These are phyloP conservation scores for Akanthomyces muscarius DNA, from an alignment of 2,329 filamentous ascomycete species.

Conservation along the genomic window DNA sequence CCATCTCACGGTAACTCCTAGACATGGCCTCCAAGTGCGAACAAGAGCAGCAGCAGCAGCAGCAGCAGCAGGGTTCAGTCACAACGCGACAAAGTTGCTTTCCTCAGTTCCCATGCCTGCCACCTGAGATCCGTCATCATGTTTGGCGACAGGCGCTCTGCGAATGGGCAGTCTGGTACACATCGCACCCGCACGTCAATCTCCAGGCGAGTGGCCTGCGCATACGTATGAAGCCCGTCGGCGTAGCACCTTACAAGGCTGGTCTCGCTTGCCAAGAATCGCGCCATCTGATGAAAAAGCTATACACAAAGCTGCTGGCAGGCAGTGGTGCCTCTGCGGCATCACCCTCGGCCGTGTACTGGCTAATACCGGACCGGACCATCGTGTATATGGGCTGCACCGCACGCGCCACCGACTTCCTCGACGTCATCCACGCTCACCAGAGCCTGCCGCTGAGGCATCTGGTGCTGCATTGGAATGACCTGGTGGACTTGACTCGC, in stretches of 20 bases:
- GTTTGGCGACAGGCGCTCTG: constrained; percentile 13
- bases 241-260: constrained; percentile 1
- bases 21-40: neutral
- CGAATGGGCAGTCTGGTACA: constrained; percentile 14
- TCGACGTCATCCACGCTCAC: constrained; percentile 14
- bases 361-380: constrained; percentile 14
- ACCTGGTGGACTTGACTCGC: constrained; percentile 8
- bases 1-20: neutral
- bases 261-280: constrained; percentile 13
- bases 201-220: constrained; percentile 9
- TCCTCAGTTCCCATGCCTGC: neutral
- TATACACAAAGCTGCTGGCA: constrained; percentile 7
- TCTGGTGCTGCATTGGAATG: constrained; percentile 11
- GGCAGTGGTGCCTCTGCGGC: neutral
- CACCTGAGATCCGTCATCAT: constrained; percentile 8
- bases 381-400: constrained; percentile 13
- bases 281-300: constrained; percentile 2
- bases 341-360: constrained; percentile 1
- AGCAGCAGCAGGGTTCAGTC: neutral
- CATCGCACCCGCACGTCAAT: constrained; percentile 14
- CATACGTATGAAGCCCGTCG: constrained; percentile 12
- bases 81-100: neutral
- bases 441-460: constrained; percentile 6
- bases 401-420: constrained; percentile 15
- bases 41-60: neutral